Percentiles rank a stretch among this genome's conserved stretches.
Evolutionary conservation across 139 green algal genomes (phyloP).

Genomic region (Chlamydomonas eustigma): DNA sequence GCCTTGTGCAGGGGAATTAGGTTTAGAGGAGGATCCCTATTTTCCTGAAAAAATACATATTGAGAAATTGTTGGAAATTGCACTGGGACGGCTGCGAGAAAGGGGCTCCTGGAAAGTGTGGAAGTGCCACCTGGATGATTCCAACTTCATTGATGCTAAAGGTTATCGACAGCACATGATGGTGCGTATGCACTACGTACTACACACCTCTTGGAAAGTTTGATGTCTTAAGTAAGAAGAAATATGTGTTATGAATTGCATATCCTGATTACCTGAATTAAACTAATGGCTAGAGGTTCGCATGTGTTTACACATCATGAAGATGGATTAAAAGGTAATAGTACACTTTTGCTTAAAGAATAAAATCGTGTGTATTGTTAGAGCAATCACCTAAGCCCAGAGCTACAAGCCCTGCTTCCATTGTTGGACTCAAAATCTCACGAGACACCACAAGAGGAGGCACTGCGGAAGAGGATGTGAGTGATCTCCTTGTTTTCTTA

Average conservation of each 20-base stretch:
- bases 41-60: not conserved
- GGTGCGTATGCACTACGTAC: too few species aligned
- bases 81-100: not conserved
- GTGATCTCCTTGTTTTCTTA: too few species aligned
- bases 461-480: not conserved
- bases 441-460: constrained; percentile 1
- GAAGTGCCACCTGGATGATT: not conserved
- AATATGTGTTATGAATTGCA: too few species aligned
- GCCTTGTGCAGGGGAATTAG: too few species aligned
- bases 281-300: too few species aligned
- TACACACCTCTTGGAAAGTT: too few species aligned
- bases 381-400: not conserved
- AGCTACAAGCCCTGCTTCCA: not conserved
- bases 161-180: not conserved
- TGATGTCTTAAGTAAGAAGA: too few species aligned
- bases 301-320: too few species aligned
- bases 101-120: not conserved
- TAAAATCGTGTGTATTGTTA: too few species aligned
- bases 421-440: not conserved
- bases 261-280: too few species aligned
- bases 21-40: not conserved
- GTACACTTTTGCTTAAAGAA: too few species aligned
- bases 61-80: not conserved
- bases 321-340: too few species aligned
- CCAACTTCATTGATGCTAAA: not conserved